phyloP scores from a whole-genome alignment of 225 moss, liverwort and hornwort species.

The Pseudisothecium myosuroides region DNA sequence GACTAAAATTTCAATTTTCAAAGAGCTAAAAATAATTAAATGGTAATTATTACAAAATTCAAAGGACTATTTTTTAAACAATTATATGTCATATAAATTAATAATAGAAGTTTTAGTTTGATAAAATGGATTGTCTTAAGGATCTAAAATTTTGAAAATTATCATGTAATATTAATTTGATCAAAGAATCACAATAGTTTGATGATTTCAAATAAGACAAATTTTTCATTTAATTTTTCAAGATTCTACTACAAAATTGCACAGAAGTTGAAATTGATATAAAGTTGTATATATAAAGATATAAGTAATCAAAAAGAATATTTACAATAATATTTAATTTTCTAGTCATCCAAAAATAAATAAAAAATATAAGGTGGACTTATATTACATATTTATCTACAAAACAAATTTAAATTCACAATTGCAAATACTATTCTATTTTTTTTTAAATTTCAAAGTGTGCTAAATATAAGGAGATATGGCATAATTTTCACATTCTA shows the following conservation, averaged over 20 bases:
- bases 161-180: not conserved
- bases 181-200: not conserved
- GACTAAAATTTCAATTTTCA: not conserved
- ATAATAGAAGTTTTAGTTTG: not conserved
- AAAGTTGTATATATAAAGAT: not conserved
- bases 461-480: not conserved
- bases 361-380: not conserved
- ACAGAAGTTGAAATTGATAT: not conserved
- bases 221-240: not conserved
- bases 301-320: not conserved
- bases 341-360: not conserved
- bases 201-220: not conserved
- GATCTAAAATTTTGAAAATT: not conserved
- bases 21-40: too few relatives aligned
- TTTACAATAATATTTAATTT: not conserved
- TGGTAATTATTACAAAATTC: not conserved
- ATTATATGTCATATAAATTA: not conserved
- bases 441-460: not conserved
- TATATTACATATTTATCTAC: not conserved
- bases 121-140: not conserved
- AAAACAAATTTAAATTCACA: not conserved
- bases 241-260: not conserved
- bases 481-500: not conserved
- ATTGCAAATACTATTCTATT: not conserved
- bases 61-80: not conserved